Percentiles rank a stretch among this genome's conserved stretches.
phyloP scores from a whole-genome alignment of 2,329 filamentous ascomycete species.

The Alternaria sp. region DNA sequence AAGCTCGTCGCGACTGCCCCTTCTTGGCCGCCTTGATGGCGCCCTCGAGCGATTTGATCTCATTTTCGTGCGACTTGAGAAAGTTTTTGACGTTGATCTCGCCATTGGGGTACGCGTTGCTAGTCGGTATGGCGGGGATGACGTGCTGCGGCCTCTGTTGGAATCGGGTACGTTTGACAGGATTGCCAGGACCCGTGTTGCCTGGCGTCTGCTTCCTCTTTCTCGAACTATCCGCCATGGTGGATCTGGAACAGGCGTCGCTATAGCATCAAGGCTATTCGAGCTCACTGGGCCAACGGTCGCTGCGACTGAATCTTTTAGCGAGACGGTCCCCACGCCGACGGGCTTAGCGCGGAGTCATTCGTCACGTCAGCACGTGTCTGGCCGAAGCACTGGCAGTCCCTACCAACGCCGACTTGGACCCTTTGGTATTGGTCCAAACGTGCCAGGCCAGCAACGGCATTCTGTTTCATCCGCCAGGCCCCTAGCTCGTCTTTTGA shows the following conservation, averaged over 20 bases:
- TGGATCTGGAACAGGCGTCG: neutral
- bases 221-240: constrained; percentile 32
- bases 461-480: constrained; percentile 22
- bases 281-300: constrained; percentile 17
- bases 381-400: neutral
- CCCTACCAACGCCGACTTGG: neutral
- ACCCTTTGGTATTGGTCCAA: constrained; percentile 12
- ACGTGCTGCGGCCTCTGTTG: constrained; percentile 34
- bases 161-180: constrained; percentile 39
- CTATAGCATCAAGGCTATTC: neutral
- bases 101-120: constrained; percentile 70
- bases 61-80: constrained; percentile 84
- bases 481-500: constrained; percentile 13
- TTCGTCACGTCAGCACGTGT: constrained; percentile 23
- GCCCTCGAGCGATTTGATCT: constrained; percentile 84
- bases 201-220: constrained; percentile 33
- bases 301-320: constrained; percentile 12
- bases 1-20: constrained; percentile 74
- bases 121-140: constrained; percentile 42
- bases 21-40: constrained; percentile 80
- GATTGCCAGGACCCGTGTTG: constrained; percentile 14
- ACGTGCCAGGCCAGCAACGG: constrained; percentile 9
- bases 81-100: constrained; percentile 88
- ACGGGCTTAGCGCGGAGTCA: constrained; percentile 14
- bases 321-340: constrained; percentile 18